Percentiles rank a stretch among this genome's conserved stretches.
phyloP scores from a whole-genome alignment of 352 stramenopile genomes.

The Thalassiosira pacifica region DNA sequence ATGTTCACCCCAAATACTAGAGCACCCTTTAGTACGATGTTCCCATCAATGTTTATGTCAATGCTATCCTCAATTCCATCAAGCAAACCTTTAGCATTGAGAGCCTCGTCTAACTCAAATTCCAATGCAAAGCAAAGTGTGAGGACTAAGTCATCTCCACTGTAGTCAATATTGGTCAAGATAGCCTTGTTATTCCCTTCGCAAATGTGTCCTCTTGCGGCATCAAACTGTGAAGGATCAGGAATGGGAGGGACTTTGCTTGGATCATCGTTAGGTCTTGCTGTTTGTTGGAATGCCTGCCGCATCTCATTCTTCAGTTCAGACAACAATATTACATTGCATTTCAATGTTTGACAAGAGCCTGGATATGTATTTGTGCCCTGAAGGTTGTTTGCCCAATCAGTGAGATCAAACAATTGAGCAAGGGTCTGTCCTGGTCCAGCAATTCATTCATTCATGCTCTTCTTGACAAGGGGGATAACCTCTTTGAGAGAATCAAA shows the following conservation, averaged over 20 bases:
- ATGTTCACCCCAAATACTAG: slow-evolving; percentile 40
- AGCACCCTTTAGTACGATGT: slow-evolving; percentile 27
- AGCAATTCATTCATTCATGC: slow-evolving; percentile 51
- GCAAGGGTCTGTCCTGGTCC: slow-evolving; percentile 33
- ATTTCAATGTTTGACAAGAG: too few species aligned
- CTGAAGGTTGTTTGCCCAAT: slow-evolving; percentile 26
- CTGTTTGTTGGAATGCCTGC: slow-evolving; percentile 19
- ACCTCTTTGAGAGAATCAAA: slow-evolving; percentile 20
- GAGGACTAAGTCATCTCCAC: slow-evolving; percentile 17
- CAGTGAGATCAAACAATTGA: slow-evolving; percentile 51
- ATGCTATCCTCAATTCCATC: slow-evolving; percentile 44
- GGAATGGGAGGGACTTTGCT: slow-evolving; percentile 16
- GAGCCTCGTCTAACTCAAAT: slow-evolving; percentile 35
- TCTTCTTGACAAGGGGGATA: slow-evolving; percentile 45
- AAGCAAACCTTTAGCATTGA: slow-evolving; percentile 26
- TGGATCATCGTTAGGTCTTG: slow-evolving; percentile 2
- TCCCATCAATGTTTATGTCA: neutral
- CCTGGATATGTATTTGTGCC: too few species aligned
- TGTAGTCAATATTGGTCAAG: slow-evolving; percentile 41
- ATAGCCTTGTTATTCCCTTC: slow-evolving; percentile 45
- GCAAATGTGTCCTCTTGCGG: slow-evolving; percentile 28
- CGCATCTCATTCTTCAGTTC: slow-evolving; percentile 42
- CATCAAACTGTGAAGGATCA: slow-evolving; percentile 27
- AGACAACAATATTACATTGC: slow-evolving; percentile 33
- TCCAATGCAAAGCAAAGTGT: slow-evolving; percentile 51